Base-by-base conservation (phyloP, 768 basidiomycete species). In the Tephrocybe sp. region DNA sequence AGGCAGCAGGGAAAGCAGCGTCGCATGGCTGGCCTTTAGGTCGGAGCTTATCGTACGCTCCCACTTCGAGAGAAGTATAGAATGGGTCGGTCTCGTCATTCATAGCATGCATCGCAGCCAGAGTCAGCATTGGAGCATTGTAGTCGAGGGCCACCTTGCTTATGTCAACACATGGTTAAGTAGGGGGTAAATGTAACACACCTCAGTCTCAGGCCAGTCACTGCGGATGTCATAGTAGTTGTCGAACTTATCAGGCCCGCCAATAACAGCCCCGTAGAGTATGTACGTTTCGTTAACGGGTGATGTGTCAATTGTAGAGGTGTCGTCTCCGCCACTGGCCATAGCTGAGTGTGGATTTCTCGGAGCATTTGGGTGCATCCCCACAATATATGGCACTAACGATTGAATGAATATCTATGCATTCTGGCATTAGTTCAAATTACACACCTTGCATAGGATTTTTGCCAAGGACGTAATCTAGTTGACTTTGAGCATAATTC, bases 181-280 rank as follows among this genome's bases (percentile, higher is more conserved):
- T 8, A 35, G 30, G 17, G 6, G n/a, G 19, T 41, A 8, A 22
- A 10, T 5, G 38, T 14, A 19, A 41, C 17, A 19, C 58, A 87
- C 86, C 78, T 97, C 94, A 14, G 84, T 88, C 68, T 96, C 78
- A 1, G 86, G 86, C 89, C 92, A 96, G 64, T 96, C 92, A 50
- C 79, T 85, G 34, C 95, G 83, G 53, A 92, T 85, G 61, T 97
- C 89, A 64, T 79, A 95, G 69, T 80, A 97, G 20, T 76, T 74
- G 63, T 90, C 94, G 20, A 78, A 72, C 51, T 72, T 73, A 60
- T 89, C 82, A 0, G 94, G 94, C 26, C 94, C 95, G 39, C 95
- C 95, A 12, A 96, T 79, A 22, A 94, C 81, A 19, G 86, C 93
- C 26, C 94, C 94, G 61, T 93, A 95, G 8, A 97, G 68, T 1